These are phyloP conservation scores for Psilocybe sp. DNA, from an alignment of 768 basidiomycete genomes.

Conservation along the genomic window DNA sequence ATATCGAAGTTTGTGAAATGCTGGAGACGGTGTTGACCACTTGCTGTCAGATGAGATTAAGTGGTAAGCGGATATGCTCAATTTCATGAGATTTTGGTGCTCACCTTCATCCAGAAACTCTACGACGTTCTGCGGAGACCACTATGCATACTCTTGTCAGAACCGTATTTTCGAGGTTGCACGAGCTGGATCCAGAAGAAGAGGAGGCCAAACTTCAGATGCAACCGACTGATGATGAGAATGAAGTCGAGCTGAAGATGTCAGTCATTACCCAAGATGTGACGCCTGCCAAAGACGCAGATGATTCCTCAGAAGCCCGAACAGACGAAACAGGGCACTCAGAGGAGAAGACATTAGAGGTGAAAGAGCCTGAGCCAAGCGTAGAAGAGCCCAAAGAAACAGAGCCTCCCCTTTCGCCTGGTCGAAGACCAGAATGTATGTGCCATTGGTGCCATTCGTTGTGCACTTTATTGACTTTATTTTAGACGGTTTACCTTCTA, in stretches of 20 bases:
- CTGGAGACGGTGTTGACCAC: conserved; percentile 96
- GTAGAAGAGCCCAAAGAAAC: conserved; percentile 3
- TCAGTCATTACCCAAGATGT: conserved; percentile 43
- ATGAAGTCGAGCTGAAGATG: conserved; percentile 61
- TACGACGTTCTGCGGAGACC: conserved; percentile 83
- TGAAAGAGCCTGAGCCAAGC: neutral
- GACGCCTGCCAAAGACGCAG: conserved; percentile 17
- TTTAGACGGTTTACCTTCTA: conserved; percentile 86
- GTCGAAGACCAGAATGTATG: conserved; percentile 42
- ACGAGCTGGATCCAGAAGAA: conserved; percentile 54
- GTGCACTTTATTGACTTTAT: conserved; percentile 5
- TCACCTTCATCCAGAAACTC: conserved; percentile 55
- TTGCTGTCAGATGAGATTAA: conserved; percentile 95
- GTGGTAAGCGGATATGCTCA: conserved; percentile 56
- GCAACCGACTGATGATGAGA: conserved; percentile 45
- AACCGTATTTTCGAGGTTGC: conserved; percentile 75
- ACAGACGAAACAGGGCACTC: conserved; percentile 6
- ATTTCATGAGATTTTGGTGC: conserved; percentile 6
- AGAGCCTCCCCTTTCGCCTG: conserved; percentile 22
- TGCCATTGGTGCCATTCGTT: conserved; percentile 1
- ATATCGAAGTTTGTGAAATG: conserved; percentile 97
- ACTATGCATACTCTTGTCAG: conserved; percentile 88
- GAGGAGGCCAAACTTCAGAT: conserved; percentile 66
- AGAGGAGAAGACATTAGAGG: neutral
- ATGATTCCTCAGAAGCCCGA: conserved; percentile 10